phyloP scores from a whole-genome alignment of 2,329 filamentous ascomycete genomes.

The Alternaria longipes region DNA sequence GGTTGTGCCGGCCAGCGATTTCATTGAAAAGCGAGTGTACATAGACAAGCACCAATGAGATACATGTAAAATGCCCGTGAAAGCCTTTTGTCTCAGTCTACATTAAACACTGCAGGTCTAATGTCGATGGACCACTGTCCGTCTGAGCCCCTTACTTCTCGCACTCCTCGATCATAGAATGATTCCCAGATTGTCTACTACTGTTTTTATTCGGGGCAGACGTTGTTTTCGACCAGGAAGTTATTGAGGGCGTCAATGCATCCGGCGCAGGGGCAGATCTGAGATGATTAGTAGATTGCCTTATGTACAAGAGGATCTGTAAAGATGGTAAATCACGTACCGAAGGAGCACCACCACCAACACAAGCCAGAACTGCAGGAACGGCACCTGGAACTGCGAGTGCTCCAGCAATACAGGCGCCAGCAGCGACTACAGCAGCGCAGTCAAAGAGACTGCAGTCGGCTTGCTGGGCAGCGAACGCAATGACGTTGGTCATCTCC shows the following conservation, averaged over 20 bases:
- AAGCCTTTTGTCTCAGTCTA: not conserved
- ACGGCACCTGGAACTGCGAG: conserved; percentile 14
- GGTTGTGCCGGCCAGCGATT: conserved; percentile 13
- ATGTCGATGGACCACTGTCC: not conserved
- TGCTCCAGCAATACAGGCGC: conserved; percentile 10
- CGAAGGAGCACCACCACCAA: conserved; percentile 11
- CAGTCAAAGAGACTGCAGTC: conserved; percentile 17
- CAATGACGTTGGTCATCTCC: conserved; percentile 13
- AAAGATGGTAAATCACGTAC: conserved; percentile 1
- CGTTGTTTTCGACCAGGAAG: conserved; percentile 16
- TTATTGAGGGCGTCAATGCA: conserved; percentile 14
- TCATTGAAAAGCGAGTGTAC: conserved; percentile 3
- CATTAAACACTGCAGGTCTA: not conserved
- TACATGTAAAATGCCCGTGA: not conserved
- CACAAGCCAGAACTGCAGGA: conserved; percentile 6
- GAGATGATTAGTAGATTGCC: not conserved
- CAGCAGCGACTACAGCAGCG: conserved; percentile 14
- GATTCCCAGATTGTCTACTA: not conserved
- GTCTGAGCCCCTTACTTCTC: not conserved
- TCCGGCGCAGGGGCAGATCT: conserved; percentile 17
- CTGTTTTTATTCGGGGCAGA: conserved; percentile 5
- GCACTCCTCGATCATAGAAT: not conserved
- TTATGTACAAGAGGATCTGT: not conserved
- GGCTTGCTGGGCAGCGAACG: conserved; percentile 14
- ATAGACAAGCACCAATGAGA: conserved; percentile 9